These are phyloP conservation scores for Cylindrodendrum hubeiense DNA, from an alignment of 2,329 filamentous ascomycete genomes.

Conservation along the genomic window DNA sequence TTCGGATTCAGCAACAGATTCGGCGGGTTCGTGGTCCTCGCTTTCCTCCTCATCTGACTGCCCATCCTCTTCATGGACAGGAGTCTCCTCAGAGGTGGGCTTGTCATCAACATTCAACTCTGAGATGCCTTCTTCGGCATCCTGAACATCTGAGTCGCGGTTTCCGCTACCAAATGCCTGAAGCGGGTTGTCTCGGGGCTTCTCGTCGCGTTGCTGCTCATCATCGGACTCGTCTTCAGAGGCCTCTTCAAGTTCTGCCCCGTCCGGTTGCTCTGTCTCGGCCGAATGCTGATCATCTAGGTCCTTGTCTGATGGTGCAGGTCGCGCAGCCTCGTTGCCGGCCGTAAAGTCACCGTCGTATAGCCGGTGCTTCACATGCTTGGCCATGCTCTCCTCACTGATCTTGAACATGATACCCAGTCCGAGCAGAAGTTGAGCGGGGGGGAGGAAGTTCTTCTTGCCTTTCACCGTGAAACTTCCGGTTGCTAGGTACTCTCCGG, in stretches of 20 bases:
- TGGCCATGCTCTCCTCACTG: constrained; percentile 86
- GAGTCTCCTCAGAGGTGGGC: constrained; percentile 36
- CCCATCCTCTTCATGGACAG: constrained; percentile 39
- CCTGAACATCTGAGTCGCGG: constrained; percentile 45
- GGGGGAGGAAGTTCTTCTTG: constrained; percentile 91
- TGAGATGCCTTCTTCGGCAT: constrained; percentile 40
- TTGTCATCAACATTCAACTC: constrained; percentile 41
- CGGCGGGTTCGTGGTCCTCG: constrained; percentile 38
- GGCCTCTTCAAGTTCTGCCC: constrained; percentile 47
- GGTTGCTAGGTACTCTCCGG: constrained; percentile 82
- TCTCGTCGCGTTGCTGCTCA: constrained; percentile 42
- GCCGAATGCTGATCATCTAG: constrained; percentile 38
- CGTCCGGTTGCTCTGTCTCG: constrained; percentile 35
- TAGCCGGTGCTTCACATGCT: constrained; percentile 78
- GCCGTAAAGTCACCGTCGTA: constrained; percentile 42
- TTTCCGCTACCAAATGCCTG: constrained; percentile 45
- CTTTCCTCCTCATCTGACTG: constrained; percentile 36
- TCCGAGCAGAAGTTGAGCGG: constrained; percentile 87
- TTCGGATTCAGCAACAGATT: constrained; percentile 35
- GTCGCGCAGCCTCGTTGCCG: constrained; percentile 36
- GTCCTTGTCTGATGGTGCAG: constrained; percentile 38
- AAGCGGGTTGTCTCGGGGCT: constrained; percentile 53
- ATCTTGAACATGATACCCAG: constrained; percentile 90
- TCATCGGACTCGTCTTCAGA: constrained; percentile 50
- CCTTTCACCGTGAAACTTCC: constrained; percentile 87